Evolutionary conservation across 768 basidiomycete species (phyloP).

Genomic region (Chalciporus chontae): DNA sequence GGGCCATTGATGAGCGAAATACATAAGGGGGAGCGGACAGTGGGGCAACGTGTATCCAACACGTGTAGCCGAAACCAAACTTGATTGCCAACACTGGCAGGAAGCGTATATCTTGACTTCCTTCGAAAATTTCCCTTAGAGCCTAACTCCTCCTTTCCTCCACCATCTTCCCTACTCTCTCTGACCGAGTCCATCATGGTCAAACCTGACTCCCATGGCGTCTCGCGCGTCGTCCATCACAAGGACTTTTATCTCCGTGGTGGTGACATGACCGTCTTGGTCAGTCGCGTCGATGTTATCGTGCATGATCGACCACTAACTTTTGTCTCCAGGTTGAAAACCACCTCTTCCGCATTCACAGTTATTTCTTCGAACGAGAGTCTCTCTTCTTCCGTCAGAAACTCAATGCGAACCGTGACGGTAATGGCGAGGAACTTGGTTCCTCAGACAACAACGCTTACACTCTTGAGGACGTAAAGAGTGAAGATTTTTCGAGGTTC

Average conservation of each 20-base stretch:
- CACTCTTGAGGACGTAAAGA: conserved; percentile 41
- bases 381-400: conserved; percentile 44
- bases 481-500: conserved; percentile 51
- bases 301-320: conserved; percentile 8
- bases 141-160: conserved; percentile 24
- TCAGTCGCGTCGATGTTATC: conserved; percentile 28
- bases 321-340: conserved; percentile 49
- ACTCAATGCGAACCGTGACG: conserved; percentile 28
- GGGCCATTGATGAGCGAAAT: conserved; percentile 10
- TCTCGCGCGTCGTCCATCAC: conserved; percentile 33
- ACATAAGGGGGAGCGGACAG: conserved; percentile 21
- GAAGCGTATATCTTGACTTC: conserved; percentile 35
- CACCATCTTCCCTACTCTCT: conserved; percentile 29
- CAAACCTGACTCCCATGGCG: conserved; percentile 22
- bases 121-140: conserved; percentile 36
- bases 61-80: conserved; percentile 32
- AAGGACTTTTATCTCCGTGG: conserved; percentile 53
- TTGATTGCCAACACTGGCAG: conserved; percentile 26
- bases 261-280: conserved; percentile 57
- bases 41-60: conserved; percentile 30
- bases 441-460: conserved; percentile 41
- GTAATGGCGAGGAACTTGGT: conserved; percentile 33
- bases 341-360: conserved; percentile 52
- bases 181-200: conserved; percentile 24
- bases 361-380: conserved; percentile 62